Evolutionary conservation across 192 early-diverging fungal species (phyloP).

Genomic region (Linnemannia zychae): DNA sequence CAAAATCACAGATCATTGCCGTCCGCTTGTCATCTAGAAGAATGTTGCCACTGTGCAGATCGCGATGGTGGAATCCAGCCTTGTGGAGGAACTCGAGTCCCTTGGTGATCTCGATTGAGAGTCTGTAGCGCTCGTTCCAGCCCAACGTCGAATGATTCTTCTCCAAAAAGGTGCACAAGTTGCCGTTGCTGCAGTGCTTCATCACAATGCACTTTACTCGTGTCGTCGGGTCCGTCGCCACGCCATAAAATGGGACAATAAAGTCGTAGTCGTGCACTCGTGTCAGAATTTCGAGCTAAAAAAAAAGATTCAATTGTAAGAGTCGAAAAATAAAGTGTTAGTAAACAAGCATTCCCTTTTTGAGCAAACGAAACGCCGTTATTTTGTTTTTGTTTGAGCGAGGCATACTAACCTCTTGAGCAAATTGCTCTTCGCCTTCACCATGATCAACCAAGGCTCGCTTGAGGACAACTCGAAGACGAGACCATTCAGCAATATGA

Average conservation of each 20-base stretch:
- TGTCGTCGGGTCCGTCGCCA: slow-evolving; percentile 33
- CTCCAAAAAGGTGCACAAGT: slow-evolving; percentile 46
- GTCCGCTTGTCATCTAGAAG: slow-evolving; percentile 55
- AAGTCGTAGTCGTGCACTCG: slow-evolving; percentile 55
- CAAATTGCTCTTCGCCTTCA: slow-evolving; percentile 52
- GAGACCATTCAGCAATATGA: slow-evolving; percentile 51
- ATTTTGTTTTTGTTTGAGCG: neutral
- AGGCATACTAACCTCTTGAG: slow-evolving; percentile 40
- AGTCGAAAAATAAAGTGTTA: neutral
- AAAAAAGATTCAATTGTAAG: neutral
- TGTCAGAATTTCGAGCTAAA: slow-evolving; percentile 47
- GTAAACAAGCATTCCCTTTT: neutral
- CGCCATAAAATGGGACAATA: slow-evolving; percentile 52
- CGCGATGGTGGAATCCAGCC: slow-evolving; percentile 58
- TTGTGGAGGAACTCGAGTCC: slow-evolving; percentile 59
- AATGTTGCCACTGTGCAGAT: slow-evolving; percentile 63
- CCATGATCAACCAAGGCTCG: slow-evolving; percentile 26
- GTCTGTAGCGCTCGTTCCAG: slow-evolving; percentile 52
- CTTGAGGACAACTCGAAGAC: slow-evolving; percentile 40
- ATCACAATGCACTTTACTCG: slow-evolving; percentile 47
- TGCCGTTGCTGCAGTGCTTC: slow-evolving; percentile 55
- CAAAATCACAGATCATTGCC: slow-evolving; percentile 57
- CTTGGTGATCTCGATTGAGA: slow-evolving; percentile 55
- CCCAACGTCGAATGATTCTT: slow-evolving; percentile 31
- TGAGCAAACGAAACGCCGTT: neutral